Evolutionary conservation across 2,329 filamentous ascomycete genomes (phyloP).

Genomic region (Fusarium phyllophilum): DNA sequence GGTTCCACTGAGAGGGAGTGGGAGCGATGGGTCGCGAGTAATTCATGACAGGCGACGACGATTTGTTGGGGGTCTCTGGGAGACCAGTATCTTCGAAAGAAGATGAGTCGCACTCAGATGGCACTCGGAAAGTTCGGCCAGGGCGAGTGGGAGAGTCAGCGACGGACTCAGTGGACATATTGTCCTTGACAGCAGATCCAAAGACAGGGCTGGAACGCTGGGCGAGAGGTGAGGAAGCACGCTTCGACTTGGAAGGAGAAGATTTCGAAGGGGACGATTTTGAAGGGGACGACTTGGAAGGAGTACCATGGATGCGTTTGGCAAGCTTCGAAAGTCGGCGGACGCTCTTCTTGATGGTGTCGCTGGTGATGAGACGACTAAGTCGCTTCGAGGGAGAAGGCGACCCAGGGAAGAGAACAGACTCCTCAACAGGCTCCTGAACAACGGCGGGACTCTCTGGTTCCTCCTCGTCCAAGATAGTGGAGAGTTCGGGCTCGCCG

Average conservation of each 20-base stretch:
- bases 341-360: constrained; percentile 38
- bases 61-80: constrained; percentile 15
- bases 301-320: background rate
- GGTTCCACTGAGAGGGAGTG: constrained; percentile 45
- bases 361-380: constrained; percentile 41
- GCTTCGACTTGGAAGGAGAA: constrained; percentile 39
- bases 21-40: constrained; percentile 43
- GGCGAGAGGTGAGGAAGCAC: constrained; percentile 42
- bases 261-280: constrained; percentile 9
- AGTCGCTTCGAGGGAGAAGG: constrained; percentile 48
- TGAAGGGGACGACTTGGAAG: background rate
- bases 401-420: constrained; percentile 36
- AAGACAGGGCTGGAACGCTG: constrained; percentile 20
- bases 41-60: constrained; percentile 32
- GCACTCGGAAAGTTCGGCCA: constrained; percentile 32
- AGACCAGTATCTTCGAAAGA: constrained; percentile 9
- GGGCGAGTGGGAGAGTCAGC: constrained; percentile 23
- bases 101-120: constrained; percentile 35
- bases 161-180: background rate
- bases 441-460: constrained; percentile 42
- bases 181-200: constrained; percentile 10
- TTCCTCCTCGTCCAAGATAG: constrained; percentile 45
- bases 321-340: constrained; percentile 36
- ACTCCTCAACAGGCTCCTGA: constrained; percentile 37
- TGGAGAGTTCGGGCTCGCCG: constrained; percentile 42